These are phyloP conservation scores for Oryza rufipogon DNA, from an alignment of 176 grass and related monocot species.

Conservation along the genomic window DNA sequence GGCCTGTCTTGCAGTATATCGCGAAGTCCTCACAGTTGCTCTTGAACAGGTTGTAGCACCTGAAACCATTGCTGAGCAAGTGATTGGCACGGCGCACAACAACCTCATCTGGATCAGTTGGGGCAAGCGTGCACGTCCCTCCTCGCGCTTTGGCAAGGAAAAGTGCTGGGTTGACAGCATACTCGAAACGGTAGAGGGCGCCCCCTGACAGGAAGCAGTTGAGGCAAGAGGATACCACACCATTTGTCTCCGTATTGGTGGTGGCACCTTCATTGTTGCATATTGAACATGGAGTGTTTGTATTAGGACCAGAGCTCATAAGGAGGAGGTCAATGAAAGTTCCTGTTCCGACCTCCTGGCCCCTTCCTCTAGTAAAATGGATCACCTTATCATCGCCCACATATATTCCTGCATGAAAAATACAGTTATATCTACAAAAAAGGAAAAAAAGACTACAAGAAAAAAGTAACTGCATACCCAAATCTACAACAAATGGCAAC, in stretches of 20 bases:
- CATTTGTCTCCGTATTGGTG: conserved; percentile 18
- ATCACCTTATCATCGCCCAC: conserved; percentile 71
- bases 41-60: conserved; percentile 77
- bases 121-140: conserved; percentile 69
- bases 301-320: conserved; percentile 52
- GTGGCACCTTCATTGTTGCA: conserved; percentile 35
- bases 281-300: conserved; percentile 39
- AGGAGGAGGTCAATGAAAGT: conserved; percentile 63
- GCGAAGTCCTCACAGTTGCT: conserved; percentile 82
- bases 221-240: conserved; percentile 66
- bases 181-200: conserved; percentile 70
- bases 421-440: neutral
- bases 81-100: conserved; percentile 59
- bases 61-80: conserved; percentile 66
- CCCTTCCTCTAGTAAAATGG: conserved; percentile 78
- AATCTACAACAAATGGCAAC: neutral
- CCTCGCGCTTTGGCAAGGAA: conserved; percentile 74
- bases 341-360: conserved; percentile 75
- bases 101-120: conserved; percentile 39
- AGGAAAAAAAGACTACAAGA: too few species aligned
- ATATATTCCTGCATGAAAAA: conserved; percentile 60
- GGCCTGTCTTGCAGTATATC: conserved; percentile 82
- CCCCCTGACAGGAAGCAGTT: conserved; percentile 69
- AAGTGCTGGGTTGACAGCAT: conserved; percentile 52
- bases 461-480: neutral